A percentile compares a stretch with the other conserved stretches of the same genome.
phyloP scores from a whole-genome alignment of 2,329 filamentous ascomycete genomes.

The Penicillium sumatraense region DNA sequence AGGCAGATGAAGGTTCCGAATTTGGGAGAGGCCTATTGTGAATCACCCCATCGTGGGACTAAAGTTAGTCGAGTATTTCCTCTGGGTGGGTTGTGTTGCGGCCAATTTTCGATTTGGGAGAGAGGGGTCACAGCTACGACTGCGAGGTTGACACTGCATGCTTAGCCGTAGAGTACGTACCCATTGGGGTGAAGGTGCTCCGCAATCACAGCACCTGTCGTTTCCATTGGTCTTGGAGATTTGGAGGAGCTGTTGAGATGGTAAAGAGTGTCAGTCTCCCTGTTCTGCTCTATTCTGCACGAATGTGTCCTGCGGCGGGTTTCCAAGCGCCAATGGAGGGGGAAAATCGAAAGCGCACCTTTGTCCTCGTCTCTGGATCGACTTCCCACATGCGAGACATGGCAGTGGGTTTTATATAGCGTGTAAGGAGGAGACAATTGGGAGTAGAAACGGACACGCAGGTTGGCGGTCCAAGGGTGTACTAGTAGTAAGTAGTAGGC shows the following conservation, averaged over 20 bases:
- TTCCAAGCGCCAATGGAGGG: not conserved
- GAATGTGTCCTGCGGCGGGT: not conserved
- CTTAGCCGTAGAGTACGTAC: constrained; percentile 54
- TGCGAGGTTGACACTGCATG: not conserved
- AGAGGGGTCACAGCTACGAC: not conserved
- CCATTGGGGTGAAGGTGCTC: constrained; percentile 96
- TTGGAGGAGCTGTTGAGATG: constrained; percentile 70
- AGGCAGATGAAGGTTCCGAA: constrained; percentile 99
- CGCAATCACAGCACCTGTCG: constrained; percentile 91
- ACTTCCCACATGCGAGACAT: constrained; percentile 94
- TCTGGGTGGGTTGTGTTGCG: not conserved
- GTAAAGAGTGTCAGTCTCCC: constrained; percentile 16
- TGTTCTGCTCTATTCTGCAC: too few species aligned
- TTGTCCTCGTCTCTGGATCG: constrained; percentile 93
- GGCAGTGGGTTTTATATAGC: constrained; percentile 15
- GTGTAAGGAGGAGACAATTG: constrained; percentile 11
- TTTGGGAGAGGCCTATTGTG: constrained; percentile 74
- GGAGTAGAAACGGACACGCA: not conserved
- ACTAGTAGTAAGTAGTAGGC: not conserved
- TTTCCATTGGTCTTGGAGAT: constrained; percentile 92
- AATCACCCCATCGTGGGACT: too few species aligned
- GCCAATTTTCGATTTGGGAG: constrained; percentile 1
- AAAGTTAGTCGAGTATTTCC: not conserved
- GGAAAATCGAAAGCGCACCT: constrained; percentile 60
- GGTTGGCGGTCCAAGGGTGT: not conserved